phyloP scores from a whole-genome alignment of 2,329 filamentous ascomycete species.

The Exophiala oligosperma region DNA sequence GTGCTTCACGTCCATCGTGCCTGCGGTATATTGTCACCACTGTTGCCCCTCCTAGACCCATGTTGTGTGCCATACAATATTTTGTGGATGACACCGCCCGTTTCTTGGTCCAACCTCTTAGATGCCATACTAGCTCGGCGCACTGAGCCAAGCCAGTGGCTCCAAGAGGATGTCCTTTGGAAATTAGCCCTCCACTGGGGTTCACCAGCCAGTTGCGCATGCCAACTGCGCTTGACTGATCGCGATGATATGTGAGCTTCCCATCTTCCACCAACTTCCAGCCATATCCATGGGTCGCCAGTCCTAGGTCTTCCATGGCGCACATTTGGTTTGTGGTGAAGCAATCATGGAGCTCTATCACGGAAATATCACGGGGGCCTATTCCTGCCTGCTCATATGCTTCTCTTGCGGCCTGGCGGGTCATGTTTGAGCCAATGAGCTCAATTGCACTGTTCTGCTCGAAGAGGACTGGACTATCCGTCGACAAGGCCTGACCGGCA shows the following conservation, averaged over 20 bases:
- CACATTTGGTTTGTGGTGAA: constrained; percentile 97
- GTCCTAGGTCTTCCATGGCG: constrained; percentile 78
- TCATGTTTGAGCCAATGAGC: constrained; percentile 86
- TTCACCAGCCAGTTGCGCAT: constrained; percentile 73
- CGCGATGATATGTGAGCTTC: constrained; percentile 85
- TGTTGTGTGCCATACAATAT: constrained; percentile 80
- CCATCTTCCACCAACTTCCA: constrained; percentile 63
- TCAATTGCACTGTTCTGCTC: constrained; percentile 70
- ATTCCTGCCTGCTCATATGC: constrained; percentile 73
- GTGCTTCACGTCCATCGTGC: constrained; percentile 60
- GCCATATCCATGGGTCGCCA: too few relatives aligned
- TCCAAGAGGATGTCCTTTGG: constrained; percentile 91
- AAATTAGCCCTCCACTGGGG: constrained; percentile 89
- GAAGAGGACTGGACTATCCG: constrained; percentile 78
- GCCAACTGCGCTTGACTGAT: constrained; percentile 87
- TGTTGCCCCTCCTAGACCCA: constrained; percentile 84
- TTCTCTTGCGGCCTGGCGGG: constrained; percentile 62
- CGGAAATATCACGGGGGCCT: constrained; percentile 66
- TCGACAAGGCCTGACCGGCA: constrained; percentile 85
- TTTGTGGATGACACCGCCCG: constrained; percentile 58
- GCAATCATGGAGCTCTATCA: constrained; percentile 94
- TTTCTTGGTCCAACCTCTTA: constrained; percentile 95
- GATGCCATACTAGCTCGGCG: constrained; percentile 91
- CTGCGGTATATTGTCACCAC: constrained; percentile 87
- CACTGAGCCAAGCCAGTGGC: constrained; percentile 92